phyloP scores from a whole-genome alignment of 306 rosid genomes.

The Corylus avellana region DNA sequence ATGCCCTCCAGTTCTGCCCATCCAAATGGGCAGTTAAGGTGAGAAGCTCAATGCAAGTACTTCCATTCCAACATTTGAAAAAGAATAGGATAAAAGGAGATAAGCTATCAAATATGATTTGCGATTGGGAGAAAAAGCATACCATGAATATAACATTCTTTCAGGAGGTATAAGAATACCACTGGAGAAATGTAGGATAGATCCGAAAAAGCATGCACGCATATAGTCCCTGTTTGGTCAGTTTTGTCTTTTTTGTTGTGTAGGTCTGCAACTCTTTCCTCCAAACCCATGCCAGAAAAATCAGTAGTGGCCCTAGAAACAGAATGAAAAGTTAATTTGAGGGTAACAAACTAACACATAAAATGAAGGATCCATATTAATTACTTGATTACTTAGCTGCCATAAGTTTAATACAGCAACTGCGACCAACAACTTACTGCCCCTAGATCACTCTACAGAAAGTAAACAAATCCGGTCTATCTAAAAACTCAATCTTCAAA shows the following conservation, averaged over 20 bases:
- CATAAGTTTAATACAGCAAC: slow-evolving; percentile 9
- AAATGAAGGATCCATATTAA: background rate
- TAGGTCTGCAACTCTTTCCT: slow-evolving; percentile 40
- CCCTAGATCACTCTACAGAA: background rate
- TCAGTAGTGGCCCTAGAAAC: slow-evolving; percentile 14
- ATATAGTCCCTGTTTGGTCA: slow-evolving; percentile 40
- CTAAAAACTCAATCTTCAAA: background rate
- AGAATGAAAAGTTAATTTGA: slow-evolving; percentile 16
- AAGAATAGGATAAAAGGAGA: background rate
- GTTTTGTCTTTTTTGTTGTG: slow-evolving; percentile 28
- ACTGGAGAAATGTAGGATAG: slow-evolving; percentile 66
- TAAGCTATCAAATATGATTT: background rate
- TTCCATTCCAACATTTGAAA: background rate
- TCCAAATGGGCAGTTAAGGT: background rate
- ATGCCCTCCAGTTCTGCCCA: background rate
- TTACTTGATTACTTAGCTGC: background rate
- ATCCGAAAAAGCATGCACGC: slow-evolving; percentile 70
- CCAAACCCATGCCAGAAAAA: slow-evolving; percentile 56
- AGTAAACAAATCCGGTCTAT: background rate
- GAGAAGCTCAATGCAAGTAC: slow-evolving; percentile 4
- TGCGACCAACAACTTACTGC: slow-evolving; percentile 10
- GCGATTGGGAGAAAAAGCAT: slow-evolving; percentile 31
- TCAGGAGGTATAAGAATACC: slow-evolving; percentile 77
- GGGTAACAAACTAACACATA: background rate
- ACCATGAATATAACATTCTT: slow-evolving; percentile 79